Percentiles rank a stretch among this genome's conserved stretches.
phyloP scores from a whole-genome alignment of 2,329 filamentous ascomycete species.

The Sarocladium oryzae region DNA sequence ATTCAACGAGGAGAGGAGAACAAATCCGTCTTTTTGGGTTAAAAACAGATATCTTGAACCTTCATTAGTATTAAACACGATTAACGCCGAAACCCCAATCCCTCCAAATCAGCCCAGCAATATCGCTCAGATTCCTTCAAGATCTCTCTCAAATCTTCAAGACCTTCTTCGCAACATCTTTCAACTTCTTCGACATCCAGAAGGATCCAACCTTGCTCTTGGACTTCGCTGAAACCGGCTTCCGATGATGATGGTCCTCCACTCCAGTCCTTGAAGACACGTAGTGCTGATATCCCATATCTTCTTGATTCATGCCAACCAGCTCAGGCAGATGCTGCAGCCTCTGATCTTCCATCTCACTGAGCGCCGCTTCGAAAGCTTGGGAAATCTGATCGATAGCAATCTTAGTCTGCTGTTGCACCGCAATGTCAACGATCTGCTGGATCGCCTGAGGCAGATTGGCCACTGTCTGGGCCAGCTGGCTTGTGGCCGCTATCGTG shows the following conservation, averaged over 20 bases:
- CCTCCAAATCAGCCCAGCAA: background rate
- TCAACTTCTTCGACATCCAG: background rate
- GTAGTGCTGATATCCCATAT: background rate
- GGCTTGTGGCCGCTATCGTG: conserved; percentile 14
- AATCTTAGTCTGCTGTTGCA: conserved; percentile 17
- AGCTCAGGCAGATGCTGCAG: background rate
- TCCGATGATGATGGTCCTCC: no score
- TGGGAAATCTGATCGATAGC: conserved; percentile 16
- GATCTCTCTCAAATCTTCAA: background rate
- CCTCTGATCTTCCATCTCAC: background rate
- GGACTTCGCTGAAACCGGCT: no score
- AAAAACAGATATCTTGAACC: no score
- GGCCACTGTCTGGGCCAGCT: conserved; percentile 19
- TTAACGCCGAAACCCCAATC: background rate
- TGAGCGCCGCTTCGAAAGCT: conserved; percentile 17
- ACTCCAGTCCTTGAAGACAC: no score
- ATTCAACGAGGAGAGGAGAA: no score
- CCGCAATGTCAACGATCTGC: conserved; percentile 16
- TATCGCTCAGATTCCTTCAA: background rate
- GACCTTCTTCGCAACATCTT: background rate
- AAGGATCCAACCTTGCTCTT: background rate
- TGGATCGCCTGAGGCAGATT: conserved; percentile 20
- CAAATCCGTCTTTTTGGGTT: no score
- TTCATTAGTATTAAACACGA: no score
- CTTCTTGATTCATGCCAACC: background rate